These are phyloP conservation scores for Coelastrella sp. DNA, from an alignment of 139 green algal species.

Conservation along the genomic window DNA sequence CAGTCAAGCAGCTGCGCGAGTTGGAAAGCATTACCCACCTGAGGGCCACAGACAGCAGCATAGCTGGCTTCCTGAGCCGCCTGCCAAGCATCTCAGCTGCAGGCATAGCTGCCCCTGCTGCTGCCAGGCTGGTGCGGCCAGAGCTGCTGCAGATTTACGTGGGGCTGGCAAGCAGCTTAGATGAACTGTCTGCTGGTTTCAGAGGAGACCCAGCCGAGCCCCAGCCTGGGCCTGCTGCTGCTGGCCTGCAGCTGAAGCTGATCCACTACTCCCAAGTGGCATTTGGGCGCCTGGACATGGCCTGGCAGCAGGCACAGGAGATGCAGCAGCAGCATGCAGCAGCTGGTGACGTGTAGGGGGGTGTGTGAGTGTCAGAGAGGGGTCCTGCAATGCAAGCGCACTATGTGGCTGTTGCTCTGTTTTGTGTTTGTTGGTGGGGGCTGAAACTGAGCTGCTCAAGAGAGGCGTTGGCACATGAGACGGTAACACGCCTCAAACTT, in stretches of 20 bases:
- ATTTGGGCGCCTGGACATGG: background rate
- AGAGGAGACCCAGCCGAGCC: background rate
- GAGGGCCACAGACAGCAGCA: background rate
- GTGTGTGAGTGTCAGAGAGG: too few relatives aligned
- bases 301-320: background rate
- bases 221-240: background rate
- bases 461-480: too few relatives aligned
- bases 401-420: too few relatives aligned
- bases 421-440: too few relatives aligned
- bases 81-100: conserved; percentile 5
- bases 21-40: conserved; percentile 14
- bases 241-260: conserved; percentile 13
- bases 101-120: background rate
- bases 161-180: background rate
- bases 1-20: conserved; percentile 22
- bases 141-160: background rate
- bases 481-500: too few relatives aligned
- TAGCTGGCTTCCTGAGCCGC: background rate
- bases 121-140: conserved; percentile 10
- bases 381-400: too few relatives aligned
- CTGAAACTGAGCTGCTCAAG: too few relatives aligned
- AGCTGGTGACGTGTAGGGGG: too few relatives aligned
- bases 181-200: conserved; percentile 16
- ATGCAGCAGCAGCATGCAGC: background rate
- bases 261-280: conserved; percentile 7